A percentile compares a stretch with the other conserved stretches of the same genome.
Conservation (phyloP, 352 stramenopile genomes). For the Phytophthora macrochlamydospora region DNA sequence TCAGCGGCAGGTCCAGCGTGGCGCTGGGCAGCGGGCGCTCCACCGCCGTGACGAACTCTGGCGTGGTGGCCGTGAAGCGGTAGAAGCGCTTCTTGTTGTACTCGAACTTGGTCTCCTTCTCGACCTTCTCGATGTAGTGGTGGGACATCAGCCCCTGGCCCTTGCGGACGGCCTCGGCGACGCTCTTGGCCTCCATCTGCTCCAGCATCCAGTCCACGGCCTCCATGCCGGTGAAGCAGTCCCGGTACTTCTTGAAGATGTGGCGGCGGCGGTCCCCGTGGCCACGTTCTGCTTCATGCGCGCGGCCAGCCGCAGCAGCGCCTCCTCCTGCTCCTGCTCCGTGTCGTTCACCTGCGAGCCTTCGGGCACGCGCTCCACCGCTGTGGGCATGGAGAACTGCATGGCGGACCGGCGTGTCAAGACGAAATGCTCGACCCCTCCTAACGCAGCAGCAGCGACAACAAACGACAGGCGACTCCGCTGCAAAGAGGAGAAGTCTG, state of each 20-base stretch:
- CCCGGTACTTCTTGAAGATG: slow-evolving; percentile 82
- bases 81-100: slow-evolving; percentile 87
- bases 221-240: slow-evolving; percentile 88
- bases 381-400: slow-evolving; percentile 50
- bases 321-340: slow-evolving; percentile 64
- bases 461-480: background rate
- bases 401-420: slow-evolving; percentile 12
- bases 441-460: background rate
- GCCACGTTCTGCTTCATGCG: slow-evolving; percentile 84
- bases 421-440: background rate
- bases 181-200: slow-evolving; percentile 84
- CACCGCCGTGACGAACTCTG: slow-evolving; percentile 68
- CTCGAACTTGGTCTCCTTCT: slow-evolving; percentile 85
- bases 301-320: slow-evolving; percentile 69
- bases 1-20: slow-evolving; percentile 71
- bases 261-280: slow-evolving; percentile 73
- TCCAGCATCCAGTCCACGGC: slow-evolving; percentile 88
- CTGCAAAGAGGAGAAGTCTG: slow-evolving; percentile 29
- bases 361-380: slow-evolving; percentile 62
- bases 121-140: slow-evolving; percentile 81
- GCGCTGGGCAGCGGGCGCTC: slow-evolving; percentile 50
- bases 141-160: slow-evolving; percentile 69
- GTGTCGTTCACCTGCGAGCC: slow-evolving; percentile 39
- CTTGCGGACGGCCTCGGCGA: slow-evolving; percentile 81
- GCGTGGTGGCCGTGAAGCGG: slow-evolving; percentile 77